Base-by-base conservation (phyloP, 2,329 filamentous ascomycete species). In the Hyphodiscus sp. region DNA sequence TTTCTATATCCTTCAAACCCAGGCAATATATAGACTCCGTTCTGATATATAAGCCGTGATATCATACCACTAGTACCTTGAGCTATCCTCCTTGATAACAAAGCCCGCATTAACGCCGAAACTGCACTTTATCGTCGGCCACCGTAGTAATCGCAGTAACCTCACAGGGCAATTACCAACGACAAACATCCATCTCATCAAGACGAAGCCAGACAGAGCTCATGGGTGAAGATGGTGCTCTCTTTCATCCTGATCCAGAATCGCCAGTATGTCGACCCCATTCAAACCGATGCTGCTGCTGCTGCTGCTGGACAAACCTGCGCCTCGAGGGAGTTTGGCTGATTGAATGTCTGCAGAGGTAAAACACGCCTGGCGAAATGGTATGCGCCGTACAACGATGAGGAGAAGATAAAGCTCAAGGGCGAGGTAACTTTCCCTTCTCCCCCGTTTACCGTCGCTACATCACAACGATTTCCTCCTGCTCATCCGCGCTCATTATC, bases 351-450 rank as follows among this genome's bases (percentile, higher is more conserved):
- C 55, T 59, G 30, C 63, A 96, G 92, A 81, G 94, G 94, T 74
- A 99, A 99, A 78, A 99, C 94, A 65, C 88, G 94, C 65, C 81
- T 99, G 61, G 94, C 94, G 61, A 99, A 99, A 76, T 99, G 92
- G 92, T 99, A 99, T 78, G 89, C 88, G 63, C 92, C 94, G 58
- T 99, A 96, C 77, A 95, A 85, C 74, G 94, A 99, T 78, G 92
- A 97, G 71, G 91, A 99, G 72, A 99, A 99, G 78, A 89, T 99
- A 72, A 96, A 96, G 75, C 80, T 99, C 66, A 99, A 99, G 74
- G 94, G 94, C 80, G 94, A 99, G 77, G 88, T 90, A 74, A 54
- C 75, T 49, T 20, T 19, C 33, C 50, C 43, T 15, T 30, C 50
- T 30, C 16, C 13, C 46, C n/a, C 26, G 19, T 42, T 23, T 15